Base-by-base conservation (phyloP, 176 grass and related monocot species). In the Musa schizocarpa region DNA sequence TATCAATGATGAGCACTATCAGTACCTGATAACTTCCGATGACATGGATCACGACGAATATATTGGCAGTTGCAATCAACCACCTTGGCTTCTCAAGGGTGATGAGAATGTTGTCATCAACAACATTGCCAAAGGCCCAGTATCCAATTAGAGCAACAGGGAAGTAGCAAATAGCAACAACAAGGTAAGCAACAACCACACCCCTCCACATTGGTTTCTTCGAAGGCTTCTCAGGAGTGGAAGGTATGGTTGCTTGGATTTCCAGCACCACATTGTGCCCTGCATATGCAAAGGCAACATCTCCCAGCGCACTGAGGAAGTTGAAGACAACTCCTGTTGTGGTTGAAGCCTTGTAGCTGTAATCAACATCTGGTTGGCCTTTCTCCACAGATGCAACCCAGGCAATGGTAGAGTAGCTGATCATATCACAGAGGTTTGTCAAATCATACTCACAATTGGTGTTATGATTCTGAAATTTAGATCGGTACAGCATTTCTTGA, bases 181-280 rank as follows among this genome's bases (percentile, higher is more conserved):
- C 1, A 9, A 74, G 24, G 24, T 74, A 74, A 1, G 72, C 72
- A 5, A 56, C 23, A 17, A 74, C 8, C 22, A 55, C 52, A 5
- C 72, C 72, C 72, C 50, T 74, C 72, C 72, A 74, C 72, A 74
- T 74, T 1, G 72, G 53, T 17, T 56, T 74, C 72, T 74, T 74
- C 16, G 72, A 74, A 17, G 72, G 72, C 24, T 74, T 74, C 22
- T 74, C 72, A 1, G 72, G 72, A 1, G 72, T 56, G 22, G 72
- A 74, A 57, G 72, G 53, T 14, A 74, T 74, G 12, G 72, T 74
- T 1, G 72, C 72, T 20, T 74, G 72, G 53, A 74, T 74, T 9
- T 74, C 72, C 12, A 74, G 72, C 17, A 74, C 72, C 6, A 74
- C 72, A 22, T 56, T 74, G 72, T 74, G 72, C 22, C 72, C 72